Evolutionary conservation across 2,329 filamentous ascomycete genomes (phyloP).

Genomic region (Aspergillus neoniger): DNA sequence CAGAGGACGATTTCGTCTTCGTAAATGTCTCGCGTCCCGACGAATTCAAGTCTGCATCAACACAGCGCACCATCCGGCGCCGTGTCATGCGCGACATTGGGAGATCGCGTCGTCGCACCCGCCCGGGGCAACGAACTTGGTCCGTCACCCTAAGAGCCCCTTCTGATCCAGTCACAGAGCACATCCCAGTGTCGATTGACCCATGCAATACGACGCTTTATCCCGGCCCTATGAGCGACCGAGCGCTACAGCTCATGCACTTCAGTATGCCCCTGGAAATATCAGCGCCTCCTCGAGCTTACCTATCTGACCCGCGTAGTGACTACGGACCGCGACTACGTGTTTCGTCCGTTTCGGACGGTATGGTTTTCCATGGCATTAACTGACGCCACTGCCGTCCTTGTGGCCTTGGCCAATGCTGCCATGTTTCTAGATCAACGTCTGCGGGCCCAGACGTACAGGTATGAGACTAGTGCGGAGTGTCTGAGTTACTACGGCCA

Average conservation of each 20-base stretch:
- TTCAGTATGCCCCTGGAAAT: not conserved
- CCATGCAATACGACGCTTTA: conserved; percentile 2
- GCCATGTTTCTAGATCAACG: conserved; percentile 28
- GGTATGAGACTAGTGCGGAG: conserved; percentile 25
- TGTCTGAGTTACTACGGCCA: conserved; percentile 24
- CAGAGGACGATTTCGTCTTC: conserved; percentile 2
- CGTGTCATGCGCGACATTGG: conserved; percentile 6
- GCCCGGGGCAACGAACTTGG: not conserved
- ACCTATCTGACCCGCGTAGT: not conserved
- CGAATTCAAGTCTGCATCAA: not conserved
- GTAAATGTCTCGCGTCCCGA: conserved; percentile 2
- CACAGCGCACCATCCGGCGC: conserved; percentile 9
- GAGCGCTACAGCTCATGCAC: conserved; percentile 5
- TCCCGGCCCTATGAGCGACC: not conserved
- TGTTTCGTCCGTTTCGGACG: conserved; percentile 29
- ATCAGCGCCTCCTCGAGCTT: too few species aligned
- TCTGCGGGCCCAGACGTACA: conserved; percentile 15
- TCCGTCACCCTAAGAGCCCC: not conserved
- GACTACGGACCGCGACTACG: conserved; percentile 17
- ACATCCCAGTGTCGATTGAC: not conserved
- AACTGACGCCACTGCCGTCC: conserved; percentile 25
- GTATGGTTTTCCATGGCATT: conserved; percentile 31
- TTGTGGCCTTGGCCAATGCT: conserved; percentile 28
- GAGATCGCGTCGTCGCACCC: conserved; percentile 2
- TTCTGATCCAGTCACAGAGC: not conserved